These are phyloP conservation scores for Halenospora varia DNA, from an alignment of 495 filamentous ascomycete species.

Conservation along the genomic window DNA sequence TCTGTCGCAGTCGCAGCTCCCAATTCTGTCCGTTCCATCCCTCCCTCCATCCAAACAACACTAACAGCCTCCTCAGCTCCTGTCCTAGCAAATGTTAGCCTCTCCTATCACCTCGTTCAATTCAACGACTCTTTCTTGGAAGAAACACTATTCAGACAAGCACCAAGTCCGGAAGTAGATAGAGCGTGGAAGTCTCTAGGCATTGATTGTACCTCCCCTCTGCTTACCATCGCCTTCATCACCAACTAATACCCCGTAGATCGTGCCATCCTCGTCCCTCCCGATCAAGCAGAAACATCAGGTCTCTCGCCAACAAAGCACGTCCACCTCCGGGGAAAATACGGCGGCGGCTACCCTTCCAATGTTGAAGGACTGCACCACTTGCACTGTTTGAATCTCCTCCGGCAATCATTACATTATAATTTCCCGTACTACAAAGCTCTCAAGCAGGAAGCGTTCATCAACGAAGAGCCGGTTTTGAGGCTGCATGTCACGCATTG, in stretches of 20 bases:
- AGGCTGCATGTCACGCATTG: constrained; percentile 45
- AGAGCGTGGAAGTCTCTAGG: not conserved
- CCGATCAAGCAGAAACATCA: not conserved
- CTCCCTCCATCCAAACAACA: not conserved
- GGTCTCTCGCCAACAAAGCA: constrained; percentile 25
- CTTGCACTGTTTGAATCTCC: constrained; percentile 53
- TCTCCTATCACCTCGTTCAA: not conserved
- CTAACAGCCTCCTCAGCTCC: not conserved
- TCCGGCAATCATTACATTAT: constrained; percentile 43
- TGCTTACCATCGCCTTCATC: too few relatives aligned
- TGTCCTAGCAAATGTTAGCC: not conserved
- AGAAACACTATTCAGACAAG: not conserved
- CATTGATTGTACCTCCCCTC: too few relatives aligned
- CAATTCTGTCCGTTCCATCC: too few relatives aligned
- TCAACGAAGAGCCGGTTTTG: constrained; percentile 41
- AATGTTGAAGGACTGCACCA: constrained; percentile 58
- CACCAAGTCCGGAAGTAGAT: not conserved
- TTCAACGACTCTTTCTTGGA: not conserved
- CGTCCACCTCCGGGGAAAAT: constrained; percentile 44
- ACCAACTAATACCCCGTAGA: too few relatives aligned
- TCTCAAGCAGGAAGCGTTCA: constrained; percentile 38
- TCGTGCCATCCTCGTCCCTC: not conserved
- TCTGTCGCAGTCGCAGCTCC: too few relatives aligned
- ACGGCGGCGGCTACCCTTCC: constrained; percentile 50
- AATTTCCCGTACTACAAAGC: constrained; percentile 50